phyloP scores from a whole-genome alignment of 1,284 basidiomycete species.

The Xerocomus minutiporus region DNA sequence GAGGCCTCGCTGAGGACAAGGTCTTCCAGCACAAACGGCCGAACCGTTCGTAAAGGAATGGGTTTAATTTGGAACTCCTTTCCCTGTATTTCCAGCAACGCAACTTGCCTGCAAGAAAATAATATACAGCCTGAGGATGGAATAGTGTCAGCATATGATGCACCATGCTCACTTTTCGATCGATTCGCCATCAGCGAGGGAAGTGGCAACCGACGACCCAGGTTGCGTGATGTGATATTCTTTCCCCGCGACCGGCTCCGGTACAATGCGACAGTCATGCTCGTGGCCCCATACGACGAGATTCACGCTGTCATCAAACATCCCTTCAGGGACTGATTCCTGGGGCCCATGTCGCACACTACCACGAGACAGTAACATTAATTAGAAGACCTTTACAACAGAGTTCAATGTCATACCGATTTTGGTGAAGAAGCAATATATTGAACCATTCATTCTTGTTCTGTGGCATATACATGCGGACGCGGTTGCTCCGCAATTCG shows the following conservation, averaged over 20 bases:
- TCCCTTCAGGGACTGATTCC: slow-evolving; percentile 89
- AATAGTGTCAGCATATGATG: not conserved
- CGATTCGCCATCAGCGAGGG: slow-evolving; percentile 85
- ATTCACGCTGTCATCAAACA: slow-evolving; percentile 95
- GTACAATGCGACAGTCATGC: slow-evolving; percentile 92
- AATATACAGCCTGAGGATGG: not conserved
- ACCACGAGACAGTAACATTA: not conserved
- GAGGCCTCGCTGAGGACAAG: slow-evolving; percentile 71
- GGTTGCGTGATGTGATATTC: slow-evolving; percentile 92
- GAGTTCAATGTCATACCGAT: slow-evolving; percentile 60
- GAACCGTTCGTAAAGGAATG: slow-evolving; percentile 83
- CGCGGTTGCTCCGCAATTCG: slow-evolving; percentile 88
- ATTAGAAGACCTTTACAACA: slow-evolving; percentile 10
- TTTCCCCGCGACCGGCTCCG: slow-evolving; percentile 88
- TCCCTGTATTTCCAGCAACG: slow-evolving; percentile 78
- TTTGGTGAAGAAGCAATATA: slow-evolving; percentile 91
- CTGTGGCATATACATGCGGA: slow-evolving; percentile 92
- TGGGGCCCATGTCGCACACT: slow-evolving; percentile 94
- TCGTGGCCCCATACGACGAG: slow-evolving; percentile 98
- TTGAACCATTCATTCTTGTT: slow-evolving; percentile 96
- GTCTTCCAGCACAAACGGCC: slow-evolving; percentile 93
- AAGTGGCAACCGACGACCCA: slow-evolving; percentile 93
- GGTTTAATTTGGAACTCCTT: slow-evolving; percentile 85
- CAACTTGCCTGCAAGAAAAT: slow-evolving; percentile 67
- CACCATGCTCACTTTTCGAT: slow-evolving; percentile 68